Evolutionary conservation across 495 filamentous ascomycete genomes (phyloP), one percentile per base, ranked within the genome.

Genomic region (Aspergillus haitiensis): DNA sequence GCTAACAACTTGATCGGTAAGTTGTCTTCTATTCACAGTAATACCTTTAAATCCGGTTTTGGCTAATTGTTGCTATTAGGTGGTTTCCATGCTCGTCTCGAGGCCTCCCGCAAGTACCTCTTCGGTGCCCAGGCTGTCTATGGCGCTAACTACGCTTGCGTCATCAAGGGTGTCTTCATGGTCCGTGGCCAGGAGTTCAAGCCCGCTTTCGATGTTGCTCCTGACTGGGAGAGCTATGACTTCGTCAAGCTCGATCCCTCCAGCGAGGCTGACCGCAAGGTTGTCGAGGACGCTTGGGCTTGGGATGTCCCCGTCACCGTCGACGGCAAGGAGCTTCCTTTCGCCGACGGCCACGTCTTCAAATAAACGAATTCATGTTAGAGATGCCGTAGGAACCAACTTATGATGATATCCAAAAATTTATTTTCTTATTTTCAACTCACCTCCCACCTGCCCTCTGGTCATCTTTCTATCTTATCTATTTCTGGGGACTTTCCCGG

Each of bases 101-200:
- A 99, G 85, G 94, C 74, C 61, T 96, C 91, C 72, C 93, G 94
- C 82, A 99, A 98, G 87, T 97, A 93, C 85, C 79, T 99, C 76
- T 98, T 99, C 82, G 94, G 94, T 70, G 86, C 81, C 65, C 88
- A 89, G 68, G 91, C 87, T 66, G 95, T 98, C 62, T 99, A 88
- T 69, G 94, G 94, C 68, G 76, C 72, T 66, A 85, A 86, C 81
- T 90, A 97, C 77, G 84, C 94, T 80, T 94, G 88, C 56, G 77
- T 96, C 73, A 88, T 97, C 70, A 76, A 85, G 67, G 95, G 94
- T 78, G 94, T 91, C 60, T 97, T 97, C 78, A 75, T 98, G 70
- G 82, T 96, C 81, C 93, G 94, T 66, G 94, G 94, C 54, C 87
- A 98, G 74, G 90, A 99, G 39, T 83, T 81, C 70, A 68, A 83